Evolutionary conservation across 2,329 filamentous ascomycete genomes (phyloP), one percentile per base, ranked within the genome.

Genomic region (Ophiognomonia clavigignenti-juglandacearum): DNA sequence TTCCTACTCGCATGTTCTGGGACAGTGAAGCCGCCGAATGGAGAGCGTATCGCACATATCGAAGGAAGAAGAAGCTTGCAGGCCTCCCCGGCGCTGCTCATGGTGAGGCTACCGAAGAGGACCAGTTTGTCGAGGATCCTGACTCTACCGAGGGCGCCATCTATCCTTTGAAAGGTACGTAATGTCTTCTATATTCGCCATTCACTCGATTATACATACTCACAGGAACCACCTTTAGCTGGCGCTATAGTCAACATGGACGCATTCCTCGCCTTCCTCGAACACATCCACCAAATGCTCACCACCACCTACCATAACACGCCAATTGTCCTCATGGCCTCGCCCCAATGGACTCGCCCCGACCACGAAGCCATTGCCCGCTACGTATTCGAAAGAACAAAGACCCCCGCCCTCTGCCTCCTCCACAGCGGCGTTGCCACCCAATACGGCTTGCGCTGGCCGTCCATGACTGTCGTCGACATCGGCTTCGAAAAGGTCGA

Each of bases 301-400:
- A 93, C 89, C 51, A 90, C 89, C 22, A 89, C 88, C 3, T 93
- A 96, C 64, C 93, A 97, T 70, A 96, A 96, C 69, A 96, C 92
- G 0, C 91, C 93, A 2, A 88, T 98, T 54, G 77, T 97, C 64
- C 80, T 98, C 53, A 86, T 97, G 66, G 80, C 86, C 7, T 88
- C 95, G 57, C 91, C 93, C 4, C 85, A 84, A 56, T 98, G 93
- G 92, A 90, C 89, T 4, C 82, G 86, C 8, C 84, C 86, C 53
- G 90, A 96, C 65, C 85, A 85, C 62, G 92, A 97, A 67, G 80
- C 79, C 32, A 84, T 98, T 55, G 87, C 91, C 13, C 88, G 93
- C 53, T 98, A 96, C 72, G 82, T 97, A 54, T 98, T 98, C 60
- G 93, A 98, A 68, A 95, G 93, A 68, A 96, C 95, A 62, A 93